These are phyloP conservation scores for Psidium friedrichsthalianum DNA, from an alignment of 345 rosid genomes.

Conservation along the genomic window DNA sequence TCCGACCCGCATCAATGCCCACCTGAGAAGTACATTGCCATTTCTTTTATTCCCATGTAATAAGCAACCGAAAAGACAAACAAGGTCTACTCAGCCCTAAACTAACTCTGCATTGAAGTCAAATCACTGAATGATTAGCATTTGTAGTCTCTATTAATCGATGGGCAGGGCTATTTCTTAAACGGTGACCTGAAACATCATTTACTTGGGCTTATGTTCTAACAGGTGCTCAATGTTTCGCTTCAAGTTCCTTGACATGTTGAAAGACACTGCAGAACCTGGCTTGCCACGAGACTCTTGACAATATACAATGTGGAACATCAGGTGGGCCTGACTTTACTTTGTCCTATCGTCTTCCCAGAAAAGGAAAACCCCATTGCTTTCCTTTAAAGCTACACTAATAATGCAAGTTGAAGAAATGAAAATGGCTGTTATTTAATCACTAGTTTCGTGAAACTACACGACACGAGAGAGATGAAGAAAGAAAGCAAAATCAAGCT, in stretches of 20 bases:
- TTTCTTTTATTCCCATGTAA: background rate
- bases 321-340: background rate
- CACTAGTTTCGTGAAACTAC: too few species aligned
- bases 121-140: background rate
- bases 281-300: background rate
- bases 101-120: background rate
- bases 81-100: background rate
- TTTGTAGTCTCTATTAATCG: background rate
- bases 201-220: background rate
- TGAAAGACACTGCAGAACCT: background rate
- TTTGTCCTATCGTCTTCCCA: background rate
- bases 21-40: slow-evolving; percentile 22
- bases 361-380: background rate
- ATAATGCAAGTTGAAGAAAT: background rate
- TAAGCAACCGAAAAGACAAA: background rate
- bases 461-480: background rate
- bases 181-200: background rate
- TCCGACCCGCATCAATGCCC: slow-evolving; percentile 78
- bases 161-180: background rate
- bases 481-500: background rate
- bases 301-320: background rate
- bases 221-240: background rate
- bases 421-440: background rate
- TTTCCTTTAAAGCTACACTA: background rate
- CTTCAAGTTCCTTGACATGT: background rate